Percentiles rank a stretch among this genome's conserved stretches.
Evolutionary conservation across 2,329 filamentous ascomycete genomes (phyloP).

Genomic region (Arthrobotrys iridis): DNA sequence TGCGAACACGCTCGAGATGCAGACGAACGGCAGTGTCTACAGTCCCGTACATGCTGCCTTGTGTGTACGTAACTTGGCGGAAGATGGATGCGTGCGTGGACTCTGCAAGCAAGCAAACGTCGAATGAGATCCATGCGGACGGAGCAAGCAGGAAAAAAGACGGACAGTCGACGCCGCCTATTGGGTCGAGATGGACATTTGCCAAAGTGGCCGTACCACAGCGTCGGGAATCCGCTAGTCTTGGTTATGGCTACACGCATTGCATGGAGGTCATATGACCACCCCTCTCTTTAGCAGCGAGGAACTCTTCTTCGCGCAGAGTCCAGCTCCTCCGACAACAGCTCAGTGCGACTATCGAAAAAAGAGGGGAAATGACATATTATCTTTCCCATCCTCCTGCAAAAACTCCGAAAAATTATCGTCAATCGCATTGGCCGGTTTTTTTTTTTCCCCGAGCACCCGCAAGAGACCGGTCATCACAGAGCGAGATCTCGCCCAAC

Average conservation of each 20-base stretch:
- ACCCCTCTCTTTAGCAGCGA: conserved; percentile 36
- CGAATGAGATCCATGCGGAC: conserved; percentile 29
- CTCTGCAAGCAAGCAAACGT: conserved; percentile 13
- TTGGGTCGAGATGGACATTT: conserved; percentile 42
- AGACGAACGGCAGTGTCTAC: conserved; percentile 25
- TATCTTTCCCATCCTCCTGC: conserved; percentile 2
- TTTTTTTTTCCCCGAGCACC: not conserved
- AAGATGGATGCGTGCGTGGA: conserved; percentile 31
- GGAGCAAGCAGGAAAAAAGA: conserved; percentile 3
- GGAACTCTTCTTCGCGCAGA: not conserved
- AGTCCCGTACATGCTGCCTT: conserved; percentile 21
- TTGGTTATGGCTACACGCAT: conserved; percentile 48
- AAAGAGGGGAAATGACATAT: conserved; percentile 15
- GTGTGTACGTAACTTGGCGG: conserved; percentile 26
- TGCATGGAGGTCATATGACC: conserved; percentile 51
- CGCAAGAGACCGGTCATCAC: not conserved
- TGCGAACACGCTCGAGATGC: conserved; percentile 44
- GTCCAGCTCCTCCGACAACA: conserved; percentile 14
- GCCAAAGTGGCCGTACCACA: conserved; percentile 51
- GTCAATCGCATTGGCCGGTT: too few species aligned
- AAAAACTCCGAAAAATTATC: not conserved
- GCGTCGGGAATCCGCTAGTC: conserved; percentile 48
- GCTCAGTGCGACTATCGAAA: not conserved
- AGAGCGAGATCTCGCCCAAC: not conserved
- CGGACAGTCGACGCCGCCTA: conserved; percentile 31